Base-by-base conservation (phyloP, 192 early-diverging fungal genomes). In the Coemansia sp. region DNA sequence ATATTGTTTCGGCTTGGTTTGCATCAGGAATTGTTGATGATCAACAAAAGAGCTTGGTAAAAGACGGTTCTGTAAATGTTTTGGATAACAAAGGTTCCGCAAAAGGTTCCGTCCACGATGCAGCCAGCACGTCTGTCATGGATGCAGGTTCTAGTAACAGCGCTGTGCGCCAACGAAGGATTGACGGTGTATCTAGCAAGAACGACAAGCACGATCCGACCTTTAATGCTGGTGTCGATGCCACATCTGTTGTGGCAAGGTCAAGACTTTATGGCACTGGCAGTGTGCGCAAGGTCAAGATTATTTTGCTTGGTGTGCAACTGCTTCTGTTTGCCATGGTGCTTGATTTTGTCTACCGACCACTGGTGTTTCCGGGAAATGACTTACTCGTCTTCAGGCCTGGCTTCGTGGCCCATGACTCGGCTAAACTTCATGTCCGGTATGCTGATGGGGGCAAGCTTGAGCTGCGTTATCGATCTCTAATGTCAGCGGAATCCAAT, bases 331-430 rank as follows among this genome's bases (percentile, higher is more conserved):
- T 76, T 61, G 68, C 74, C 5, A 80, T 84, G 74, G 63, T 79
- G 0, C 49, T 84, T 12, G 82, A 84, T 62, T 80, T 77, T 75
- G 83, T 77, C 5, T 85, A 78, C 47, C 72, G 72, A 18, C 83
- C 83, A 10, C 62, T 75, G 37, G 41, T 80, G 9, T 61, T 42
- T 18, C 73, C 74, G 3, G 76, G 56, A 43, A 36, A 74, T 2
- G 61, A 78, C 22, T 49, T 85, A 61, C 40, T 65, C 32, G 47
- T 81, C 12, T 72, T 80, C 58, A 65, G 83, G 9, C 69, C 76
- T 0, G 83, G 83, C 0, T 72, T 75, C 19, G 73, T 85, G 8
- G 72, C 69, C 11, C 78, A 80, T 19, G 65, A 72, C 43, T 63
- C 73, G 40, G 83, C 83, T 57, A 75, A 36, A 52, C 45, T 85